Percentiles rank a stretch among this genome's conserved stretches.
Evolutionary conservation across 2,329 filamentous ascomycete species (phyloP).

Genomic region (Monosporascus cannonballus): DNA sequence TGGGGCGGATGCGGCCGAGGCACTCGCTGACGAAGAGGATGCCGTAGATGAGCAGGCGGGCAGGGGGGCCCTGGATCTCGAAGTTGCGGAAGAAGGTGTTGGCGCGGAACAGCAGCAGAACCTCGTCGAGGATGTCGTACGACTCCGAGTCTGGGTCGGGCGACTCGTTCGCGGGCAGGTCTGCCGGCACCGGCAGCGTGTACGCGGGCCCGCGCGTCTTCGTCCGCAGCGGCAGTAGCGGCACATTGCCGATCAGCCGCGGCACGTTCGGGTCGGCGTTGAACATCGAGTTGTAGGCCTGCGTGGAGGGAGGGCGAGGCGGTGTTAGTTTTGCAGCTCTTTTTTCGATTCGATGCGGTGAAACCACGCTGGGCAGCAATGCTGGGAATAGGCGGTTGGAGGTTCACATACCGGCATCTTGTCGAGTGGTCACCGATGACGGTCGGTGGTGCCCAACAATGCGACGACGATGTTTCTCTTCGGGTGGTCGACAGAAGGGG

Average conservation of each 20-base stretch:
- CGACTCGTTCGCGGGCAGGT: slow-evolving; percentile 54
- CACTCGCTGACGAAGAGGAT: slow-evolving; percentile 93
- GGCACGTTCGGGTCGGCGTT: slow-evolving; percentile 66
- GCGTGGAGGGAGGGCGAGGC: slow-evolving; percentile 7
- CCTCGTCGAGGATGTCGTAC: slow-evolving; percentile 95
- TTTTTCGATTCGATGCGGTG: too few species aligned
- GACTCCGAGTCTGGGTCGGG: slow-evolving; percentile 82
- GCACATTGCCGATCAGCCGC: slow-evolving; percentile 76
- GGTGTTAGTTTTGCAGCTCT: not conserved
- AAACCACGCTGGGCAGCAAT: too few species aligned
- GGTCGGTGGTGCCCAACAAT: slow-evolving; percentile 15
- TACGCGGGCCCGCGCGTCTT: slow-evolving; percentile 93
- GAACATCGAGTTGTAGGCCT: slow-evolving; percentile 99
- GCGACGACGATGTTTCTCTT: slow-evolving; percentile 8
- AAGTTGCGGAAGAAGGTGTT: slow-evolving; percentile 99
- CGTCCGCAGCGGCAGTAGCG: slow-evolving; percentile 88
- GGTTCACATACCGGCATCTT: slow-evolving; percentile 41
- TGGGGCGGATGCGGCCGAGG: slow-evolving; percentile 77
- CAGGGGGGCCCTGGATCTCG: slow-evolving; percentile 93
- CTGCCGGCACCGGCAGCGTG: slow-evolving; percentile 60
- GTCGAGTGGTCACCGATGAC: slow-evolving; percentile 21
- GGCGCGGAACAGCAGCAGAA: slow-evolving; percentile 86
- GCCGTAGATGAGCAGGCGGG: slow-evolving; percentile 91
- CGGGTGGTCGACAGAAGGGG: not conserved
- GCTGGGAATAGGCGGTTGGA: not conserved